phyloP scores from a whole-genome alignment of 192 early-diverging fungal genomes.

The Linderina pennispora region DNA sequence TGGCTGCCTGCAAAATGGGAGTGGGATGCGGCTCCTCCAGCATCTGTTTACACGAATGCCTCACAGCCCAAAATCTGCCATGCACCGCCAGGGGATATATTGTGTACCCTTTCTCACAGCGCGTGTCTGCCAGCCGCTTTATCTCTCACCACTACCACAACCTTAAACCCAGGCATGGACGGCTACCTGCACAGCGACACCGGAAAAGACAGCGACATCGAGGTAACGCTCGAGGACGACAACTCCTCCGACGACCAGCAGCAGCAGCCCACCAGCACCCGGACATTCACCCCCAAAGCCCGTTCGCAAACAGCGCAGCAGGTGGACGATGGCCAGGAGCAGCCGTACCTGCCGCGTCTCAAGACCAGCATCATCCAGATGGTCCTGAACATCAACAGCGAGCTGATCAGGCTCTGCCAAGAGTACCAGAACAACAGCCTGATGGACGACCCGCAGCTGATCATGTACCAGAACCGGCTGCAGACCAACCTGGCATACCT shows the following conservation, averaged over 20 bases:
- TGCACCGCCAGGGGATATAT: too few relatives aligned
- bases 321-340: slow-evolving; percentile 24
- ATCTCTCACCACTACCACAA: too few relatives aligned
- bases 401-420: slow-evolving; percentile 51
- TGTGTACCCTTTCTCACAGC: too few relatives aligned
- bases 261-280: too few relatives aligned
- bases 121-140: too few relatives aligned
- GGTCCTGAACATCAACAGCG: slow-evolving; percentile 58
- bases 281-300: too few relatives aligned
- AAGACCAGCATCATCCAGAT: slow-evolving; percentile 48
- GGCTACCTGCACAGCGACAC: slow-evolving; percentile 9
- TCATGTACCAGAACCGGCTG: slow-evolving; percentile 56
- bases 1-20: too few relatives aligned
- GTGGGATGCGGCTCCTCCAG: too few relatives aligned
- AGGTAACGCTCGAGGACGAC: slow-evolving; percentile 40
- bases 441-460: slow-evolving; percentile 50
- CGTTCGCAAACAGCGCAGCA: too few relatives aligned
- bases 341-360: slow-evolving; percentile 37
- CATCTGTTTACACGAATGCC: too few relatives aligned
- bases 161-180: too few relatives aligned
- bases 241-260: slow-evolving; percentile 18
- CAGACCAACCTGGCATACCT: slow-evolving; percentile 60
- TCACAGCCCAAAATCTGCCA: too few relatives aligned
- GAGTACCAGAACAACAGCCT: slow-evolving; percentile 60
- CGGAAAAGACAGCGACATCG: slow-evolving; percentile 35